phyloP scores from a whole-genome alignment of 257 asterid genomes.

The Perilla frutescens region DNA sequence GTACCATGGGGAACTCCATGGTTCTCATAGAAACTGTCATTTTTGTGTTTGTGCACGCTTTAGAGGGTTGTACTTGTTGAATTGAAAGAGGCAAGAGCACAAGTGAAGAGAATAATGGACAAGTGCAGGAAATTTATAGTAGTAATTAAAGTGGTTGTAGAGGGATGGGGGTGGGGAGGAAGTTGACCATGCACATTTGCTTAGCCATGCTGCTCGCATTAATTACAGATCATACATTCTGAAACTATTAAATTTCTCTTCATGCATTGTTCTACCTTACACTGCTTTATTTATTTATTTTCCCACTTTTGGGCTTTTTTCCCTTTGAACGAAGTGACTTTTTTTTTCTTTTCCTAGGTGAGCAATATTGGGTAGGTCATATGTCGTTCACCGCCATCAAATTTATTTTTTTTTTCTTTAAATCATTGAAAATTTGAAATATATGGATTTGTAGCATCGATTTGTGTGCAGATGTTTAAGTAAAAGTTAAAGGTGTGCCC shows the following conservation, averaged over 20 bases:
- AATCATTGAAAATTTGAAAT: neutral
- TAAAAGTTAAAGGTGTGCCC: neutral
- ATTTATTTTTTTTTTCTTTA: neutral
- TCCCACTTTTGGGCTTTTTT: neutral
- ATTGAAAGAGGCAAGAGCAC: neutral
- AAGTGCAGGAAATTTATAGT: slow-evolving; percentile 60
- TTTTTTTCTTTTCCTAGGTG: slow-evolving; percentile 45
- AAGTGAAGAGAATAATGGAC: slow-evolving; percentile 40
- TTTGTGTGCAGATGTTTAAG: slow-evolving; percentile 36
- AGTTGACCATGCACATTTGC: slow-evolving; percentile 68
- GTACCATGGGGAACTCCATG: slow-evolving; percentile 68
- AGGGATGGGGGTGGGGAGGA: slow-evolving; percentile 21
- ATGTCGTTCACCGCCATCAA: slow-evolving; percentile 56
- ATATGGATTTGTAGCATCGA: slow-evolving; percentile 21
- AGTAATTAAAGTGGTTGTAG: slow-evolving; percentile 35
- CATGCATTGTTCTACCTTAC: neutral
- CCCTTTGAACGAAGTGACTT: slow-evolving; percentile 3
- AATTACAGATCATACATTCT: slow-evolving; percentile 48
- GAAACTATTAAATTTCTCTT: neutral
- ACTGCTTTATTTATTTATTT: too few relatives aligned
- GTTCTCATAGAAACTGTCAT: slow-evolving; percentile 49
- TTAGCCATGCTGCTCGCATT: slow-evolving; percentile 60
- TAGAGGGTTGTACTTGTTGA: slow-evolving; percentile 11
- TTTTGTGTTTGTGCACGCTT: slow-evolving; percentile 3
- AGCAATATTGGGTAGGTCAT: slow-evolving; percentile 56